Percentiles rank a stretch among this genome's conserved stretches.
These are phyloP conservation scores for Aspergillus tanneri DNA, from an alignment of 2,329 filamentous ascomycete genomes.

Conservation along the genomic window DNA sequence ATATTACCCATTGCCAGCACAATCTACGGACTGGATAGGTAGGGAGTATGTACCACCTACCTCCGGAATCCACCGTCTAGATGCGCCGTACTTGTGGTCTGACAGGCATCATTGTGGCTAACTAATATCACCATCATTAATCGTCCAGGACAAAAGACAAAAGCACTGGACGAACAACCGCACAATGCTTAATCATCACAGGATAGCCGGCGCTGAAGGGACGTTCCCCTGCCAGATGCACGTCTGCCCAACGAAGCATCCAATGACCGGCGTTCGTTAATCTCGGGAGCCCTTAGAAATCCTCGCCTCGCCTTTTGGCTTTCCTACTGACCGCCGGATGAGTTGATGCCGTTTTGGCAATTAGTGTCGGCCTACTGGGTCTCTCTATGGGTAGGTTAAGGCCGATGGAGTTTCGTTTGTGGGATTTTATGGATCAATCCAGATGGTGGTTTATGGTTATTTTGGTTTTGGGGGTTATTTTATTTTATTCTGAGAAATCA, in stretches of 20 bases:
- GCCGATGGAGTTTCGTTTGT: slow-evolving; percentile 9
- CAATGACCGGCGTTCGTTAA: slow-evolving; percentile 31
- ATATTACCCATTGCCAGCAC: too few species aligned
- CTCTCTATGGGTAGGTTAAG: slow-evolving; percentile 9
- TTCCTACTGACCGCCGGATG: slow-evolving; percentile 30
- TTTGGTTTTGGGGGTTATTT: slow-evolving; percentile 11
- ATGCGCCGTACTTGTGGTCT: not conserved
- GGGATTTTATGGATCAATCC: slow-evolving; percentile 14
- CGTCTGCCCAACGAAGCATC: slow-evolving; percentile 40
- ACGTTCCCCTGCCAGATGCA: slow-evolving; percentile 25
- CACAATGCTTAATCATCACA: slow-evolving; percentile 18
- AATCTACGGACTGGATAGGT: not conserved
- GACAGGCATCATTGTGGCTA: not conserved
- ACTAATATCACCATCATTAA: slow-evolving; percentile 9
- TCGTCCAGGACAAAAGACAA: slow-evolving; percentile 5
- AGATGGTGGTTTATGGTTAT: slow-evolving; percentile 7
- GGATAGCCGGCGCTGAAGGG: slow-evolving; percentile 13
- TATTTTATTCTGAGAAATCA: slow-evolving; percentile 2
- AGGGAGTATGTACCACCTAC: slow-evolving; percentile 1
- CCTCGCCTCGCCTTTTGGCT: slow-evolving; percentile 33
- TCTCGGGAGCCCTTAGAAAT: slow-evolving; percentile 32
- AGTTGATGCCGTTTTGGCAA: slow-evolving; percentile 9
- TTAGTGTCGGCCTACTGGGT: slow-evolving; percentile 11
- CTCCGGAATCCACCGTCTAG: not conserved
- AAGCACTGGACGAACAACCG: slow-evolving; percentile 11